These are phyloP conservation scores for Vigna mungo DNA, from an alignment of 306 rosid species.

Conservation along the genomic window DNA sequence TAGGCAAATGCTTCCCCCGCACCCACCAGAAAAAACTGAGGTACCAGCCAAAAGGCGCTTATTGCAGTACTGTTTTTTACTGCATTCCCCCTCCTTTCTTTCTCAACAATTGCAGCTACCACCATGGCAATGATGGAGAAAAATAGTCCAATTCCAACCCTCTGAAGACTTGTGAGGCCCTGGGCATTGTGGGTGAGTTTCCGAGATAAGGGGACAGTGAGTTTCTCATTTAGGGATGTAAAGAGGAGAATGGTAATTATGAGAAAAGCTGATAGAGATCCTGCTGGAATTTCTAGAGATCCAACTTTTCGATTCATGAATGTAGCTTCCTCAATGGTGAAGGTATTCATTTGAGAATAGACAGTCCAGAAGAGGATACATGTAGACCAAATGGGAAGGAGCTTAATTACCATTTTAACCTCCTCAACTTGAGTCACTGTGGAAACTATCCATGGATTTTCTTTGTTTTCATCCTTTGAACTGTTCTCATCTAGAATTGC, in stretches of 20 bases:
- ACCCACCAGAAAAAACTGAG: slow-evolving; percentile 87
- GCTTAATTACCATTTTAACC: slow-evolving; percentile 85
- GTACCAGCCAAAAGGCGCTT: slow-evolving; percentile 96
- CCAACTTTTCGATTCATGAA: slow-evolving; percentile 80
- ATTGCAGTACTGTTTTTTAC: slow-evolving; percentile 41
- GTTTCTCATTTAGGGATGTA: slow-evolving; percentile 84
- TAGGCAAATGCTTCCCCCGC: slow-evolving; percentile 94
- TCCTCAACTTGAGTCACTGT: slow-evolving; percentile 87
- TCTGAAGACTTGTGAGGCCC: slow-evolving; percentile 94
- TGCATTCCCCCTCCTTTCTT: slow-evolving; percentile 56
- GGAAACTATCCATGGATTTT: slow-evolving; percentile 71
- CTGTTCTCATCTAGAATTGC: slow-evolving; percentile 69
- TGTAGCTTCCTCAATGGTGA: slow-evolving; percentile 97
- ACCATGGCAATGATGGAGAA: slow-evolving; percentile 78
- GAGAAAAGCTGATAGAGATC: slow-evolving; percentile 79
- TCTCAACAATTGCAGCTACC: slow-evolving; percentile 74
- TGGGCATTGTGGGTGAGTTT: slow-evolving; percentile 73
- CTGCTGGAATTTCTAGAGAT: slow-evolving; percentile 65
- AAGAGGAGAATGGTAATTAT: slow-evolving; percentile 76
- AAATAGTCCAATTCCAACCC: slow-evolving; percentile 81
- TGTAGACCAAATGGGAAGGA: slow-evolving; percentile 93
- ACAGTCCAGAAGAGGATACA: slow-evolving; percentile 95
- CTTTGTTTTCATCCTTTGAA: slow-evolving; percentile 50
- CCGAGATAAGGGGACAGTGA: slow-evolving; percentile 75
- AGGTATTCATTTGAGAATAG: slow-evolving; percentile 93